Base-by-base conservation (phyloP, 2,329 filamentous ascomycete genomes). In the Colletotrichum sp. region DNA sequence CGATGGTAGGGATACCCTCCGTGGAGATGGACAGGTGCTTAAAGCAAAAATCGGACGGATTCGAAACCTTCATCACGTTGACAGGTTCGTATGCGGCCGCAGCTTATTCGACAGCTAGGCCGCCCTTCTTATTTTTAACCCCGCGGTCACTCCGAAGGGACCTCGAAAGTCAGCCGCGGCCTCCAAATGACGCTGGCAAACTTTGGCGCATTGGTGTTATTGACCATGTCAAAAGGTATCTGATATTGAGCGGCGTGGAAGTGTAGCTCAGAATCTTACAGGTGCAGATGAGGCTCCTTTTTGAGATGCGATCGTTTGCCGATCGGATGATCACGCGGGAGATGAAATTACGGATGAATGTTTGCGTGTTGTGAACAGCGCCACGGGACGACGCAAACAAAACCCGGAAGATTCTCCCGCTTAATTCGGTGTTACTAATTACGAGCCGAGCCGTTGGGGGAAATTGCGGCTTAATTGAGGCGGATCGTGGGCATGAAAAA, bases 231-330 rank as follows among this genome's bases (percentile, higher is more conserved):
- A 10, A 39, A 15, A 0, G 34, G 10, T 7, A 5, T 13, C n/a
- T 52, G n/a, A 3, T 22, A 13, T 52, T 13, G n/a, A 0, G 4
- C 3, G 43, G 10, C 10, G n/a, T 12, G 10, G 1, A 0, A 0
- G 1, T 48, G 43, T 22, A 52, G 43, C 43, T 52, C 43, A 3
- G 43, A 22, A 52, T 52, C n/a, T 52, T 52, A 52, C n/a, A 52
- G 43, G n/a, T 15, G 43, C n/a, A 22, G 43, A 52, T 52, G 43
- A 52, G 43, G 43, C 43, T 48, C 43, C 43, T 22, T 13, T 22
- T 13, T 1, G 43, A 52, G n/a, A 52, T 13, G 43, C n/a, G 12
- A 52, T 52, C n/a, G 43, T 52, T 52, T 52, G 43, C 43, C n/a
- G 43, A 52, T 52, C 43, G 43, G 43, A 52, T 52, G 43, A 52